Evolutionary conservation across 176 grass and related monocot species (phyloP), one percentile per base, ranked within the genome.

Genomic region (Carex pumila): DNA sequence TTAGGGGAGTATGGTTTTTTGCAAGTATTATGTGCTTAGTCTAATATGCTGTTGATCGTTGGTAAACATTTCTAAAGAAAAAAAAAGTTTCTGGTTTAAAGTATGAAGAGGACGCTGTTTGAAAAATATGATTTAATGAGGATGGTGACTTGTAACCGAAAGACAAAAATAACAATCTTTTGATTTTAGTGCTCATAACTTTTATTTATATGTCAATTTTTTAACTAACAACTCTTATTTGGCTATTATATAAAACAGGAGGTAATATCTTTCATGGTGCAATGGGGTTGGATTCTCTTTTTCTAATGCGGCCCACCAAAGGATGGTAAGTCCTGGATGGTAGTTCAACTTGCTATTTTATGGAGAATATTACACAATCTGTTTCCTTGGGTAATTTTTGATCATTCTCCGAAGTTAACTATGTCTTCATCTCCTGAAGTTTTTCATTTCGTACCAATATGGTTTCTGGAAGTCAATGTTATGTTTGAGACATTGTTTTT

Each of bases 211-310:
- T n/a, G 54, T 30, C 84, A 73, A 65, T 79, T 30, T 19, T 61
- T 39, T 11, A 79, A 78, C 41, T 64, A 61, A 66, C 30, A 12
- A 69, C 53, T 55, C n/a, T 80, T 53, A 68, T 57, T 54, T 81
- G 47, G 25, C 7, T 86, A 43, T 11, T 49, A 62, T 36, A 54
- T 73, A 30, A 75, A 61, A 57, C 82, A 98, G 96, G 96, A 53
- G 96, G 96, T 9, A 98, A 98, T 84, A 93, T 98, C 61, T 98
- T 98, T 71, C 96, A 98, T 21, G 96, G 96, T 21, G 88, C 93
- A 60, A 98, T 98, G 96, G 91, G 96, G 10, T 85, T 98, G 83
- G 93, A 98, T 81, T 93, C 96, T 83, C 80, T 98, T 18, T 98
- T 98, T 70, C 89, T 98, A 25, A 93, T 98, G 96, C 90, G 96